A percentile compares a stretch with the other conserved stretches of the same genome.
phyloP scores from a whole-genome alignment of 139 green algal species.

The Chlorokybus atmophyticus region DNA sequence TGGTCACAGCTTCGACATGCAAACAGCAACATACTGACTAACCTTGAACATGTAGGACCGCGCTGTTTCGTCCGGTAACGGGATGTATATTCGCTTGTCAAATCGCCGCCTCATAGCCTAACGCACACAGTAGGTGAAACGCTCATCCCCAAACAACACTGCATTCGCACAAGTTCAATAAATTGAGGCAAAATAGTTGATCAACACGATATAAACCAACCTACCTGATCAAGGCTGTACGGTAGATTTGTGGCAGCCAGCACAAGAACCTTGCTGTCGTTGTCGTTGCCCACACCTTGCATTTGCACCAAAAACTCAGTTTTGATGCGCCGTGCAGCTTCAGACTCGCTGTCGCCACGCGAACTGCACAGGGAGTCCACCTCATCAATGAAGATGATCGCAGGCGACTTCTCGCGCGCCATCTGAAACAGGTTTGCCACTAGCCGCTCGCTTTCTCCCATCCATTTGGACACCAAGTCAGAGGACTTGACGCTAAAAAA shows the following conservation, averaged over 20 bases:
- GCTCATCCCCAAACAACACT: too few species aligned
- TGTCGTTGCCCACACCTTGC: conserved; percentile 33
- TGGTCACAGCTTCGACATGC: not conserved
- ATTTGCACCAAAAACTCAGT: conserved; percentile 98
- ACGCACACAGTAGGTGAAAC: too few species aligned
- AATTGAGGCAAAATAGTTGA: too few species aligned
- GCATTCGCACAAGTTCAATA: too few species aligned
- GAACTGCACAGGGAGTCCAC: conserved; percentile 64
- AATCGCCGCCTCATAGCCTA: conserved; percentile 75
- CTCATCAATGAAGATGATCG: conserved; percentile 99
- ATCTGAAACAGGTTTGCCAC: conserved; percentile 85
- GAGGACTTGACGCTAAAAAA: conserved; percentile 70
- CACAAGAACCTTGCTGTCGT: conserved; percentile 67
- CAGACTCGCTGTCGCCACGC: conserved; percentile 73
- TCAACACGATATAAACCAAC: too few species aligned
- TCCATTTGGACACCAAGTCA: conserved; percentile 57
- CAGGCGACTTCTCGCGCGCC: conserved; percentile 77
- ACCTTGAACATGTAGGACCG: conserved; percentile 86
- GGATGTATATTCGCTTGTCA: conserved; percentile 97
- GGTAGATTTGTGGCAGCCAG: conserved; percentile 94
- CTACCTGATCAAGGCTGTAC: conserved; percentile 73
- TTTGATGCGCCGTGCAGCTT: conserved; percentile 94
- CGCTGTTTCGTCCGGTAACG: conserved; percentile 77
- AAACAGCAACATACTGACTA: conserved; percentile 3
- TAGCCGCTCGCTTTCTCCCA: conserved; percentile 91